Base-by-base conservation (phyloP, 2,329 filamentous ascomycete species). In the Paecilomyces niveus region DNA sequence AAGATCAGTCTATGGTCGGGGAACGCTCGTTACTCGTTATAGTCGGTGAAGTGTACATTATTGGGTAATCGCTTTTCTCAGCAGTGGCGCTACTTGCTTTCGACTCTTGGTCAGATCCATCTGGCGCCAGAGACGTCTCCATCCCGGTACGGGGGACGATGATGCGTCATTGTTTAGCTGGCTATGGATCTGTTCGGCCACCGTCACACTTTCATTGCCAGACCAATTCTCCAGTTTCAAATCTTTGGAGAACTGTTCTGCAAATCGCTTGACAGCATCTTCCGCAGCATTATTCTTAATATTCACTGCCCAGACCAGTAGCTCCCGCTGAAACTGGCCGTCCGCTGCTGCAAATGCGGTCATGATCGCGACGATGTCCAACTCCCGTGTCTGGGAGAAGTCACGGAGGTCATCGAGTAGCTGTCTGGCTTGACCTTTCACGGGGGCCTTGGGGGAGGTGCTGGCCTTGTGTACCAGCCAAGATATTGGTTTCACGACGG, bases 31-130 rank as follows among this genome's bases (percentile, higher is more conserved):
- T n/a, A 21, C 54, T 35, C 39, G 54, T 51, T 57, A 32, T 15
- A 49, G 15, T 52, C 8, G 22, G 11, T n/a, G 22, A 33, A 50
- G 21, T 3, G 3, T 51, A 45, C 57, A 68, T 33, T 67, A 33
- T 33, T 62, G 63, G 15, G 67, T 56, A 51, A 78, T 71, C 1
- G 78, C 78, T 62, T 78, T 76, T 62, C 84, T 77, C 55, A 87
- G 65, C 66, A 87, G 65, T 56, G 85, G 85, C 15, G 80, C 85
- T 54, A 87, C 83, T 72, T 83, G 81, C 71, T 88, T 88, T 62
- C 85, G 77, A 67, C 84, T 87, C 61, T 83, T 82, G 53, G 78
- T 77, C 51, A 84, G 72, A 60, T 85, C 79, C 15, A 72, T 74
- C 69, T 87, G 84, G 63, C 77, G 72, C 84, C 84, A 87, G 3